Evolutionary conservation across 1,284 basidiomycete genomes (phyloP).

Genomic region (Papiliotrema laurentii): DNA sequence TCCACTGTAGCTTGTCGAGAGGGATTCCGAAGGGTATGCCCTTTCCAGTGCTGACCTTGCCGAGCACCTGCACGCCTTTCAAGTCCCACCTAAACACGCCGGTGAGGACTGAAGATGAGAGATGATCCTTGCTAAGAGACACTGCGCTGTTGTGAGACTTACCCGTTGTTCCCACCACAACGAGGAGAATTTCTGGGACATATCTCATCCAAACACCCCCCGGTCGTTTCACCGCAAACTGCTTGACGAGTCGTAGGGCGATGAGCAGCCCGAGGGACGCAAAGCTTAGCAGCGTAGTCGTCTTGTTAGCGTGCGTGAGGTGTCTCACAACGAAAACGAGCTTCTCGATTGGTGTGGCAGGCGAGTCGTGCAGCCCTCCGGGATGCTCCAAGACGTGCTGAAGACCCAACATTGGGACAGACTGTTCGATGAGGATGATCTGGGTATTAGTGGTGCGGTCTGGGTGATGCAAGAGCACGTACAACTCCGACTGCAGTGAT

Average conservation of each 20-base stretch:
- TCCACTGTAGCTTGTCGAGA: slow-evolving; percentile 57
- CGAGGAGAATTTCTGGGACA: slow-evolving; percentile 75
- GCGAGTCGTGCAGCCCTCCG: slow-evolving; percentile 53
- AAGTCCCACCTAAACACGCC: slow-evolving; percentile 67
- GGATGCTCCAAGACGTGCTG: slow-evolving; percentile 57
- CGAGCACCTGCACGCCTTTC: slow-evolving; percentile 74
- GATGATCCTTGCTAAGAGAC: not conserved
- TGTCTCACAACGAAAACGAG: slow-evolving; percentile 68
- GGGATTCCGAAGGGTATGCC: slow-evolving; percentile 61
- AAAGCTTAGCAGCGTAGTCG: slow-evolving; percentile 70
- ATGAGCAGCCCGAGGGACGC: slow-evolving; percentile 62
- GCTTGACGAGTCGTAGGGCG: slow-evolving; percentile 51
- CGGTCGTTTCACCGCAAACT: slow-evolving; percentile 48
- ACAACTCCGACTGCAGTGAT: slow-evolving; percentile 49
- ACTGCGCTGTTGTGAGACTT: slow-evolving; percentile 36
- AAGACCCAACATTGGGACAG: slow-evolving; percentile 60
- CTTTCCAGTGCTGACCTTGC: slow-evolving; percentile 62
- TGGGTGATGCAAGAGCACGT: slow-evolving; percentile 41
- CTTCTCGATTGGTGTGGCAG: slow-evolving; percentile 61
- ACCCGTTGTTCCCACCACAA: slow-evolving; percentile 75
- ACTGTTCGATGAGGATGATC: slow-evolving; percentile 62
- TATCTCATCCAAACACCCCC: slow-evolving; percentile 63
- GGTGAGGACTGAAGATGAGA: slow-evolving; percentile 58
- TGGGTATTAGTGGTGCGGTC: slow-evolving; percentile 3
- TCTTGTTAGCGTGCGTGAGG: slow-evolving; percentile 58